Percentiles rank a stretch among this genome's conserved stretches.
Conservation (phyloP, 192 early-diverging fungal species). For the Martensiomyces pterosporus region DNA sequence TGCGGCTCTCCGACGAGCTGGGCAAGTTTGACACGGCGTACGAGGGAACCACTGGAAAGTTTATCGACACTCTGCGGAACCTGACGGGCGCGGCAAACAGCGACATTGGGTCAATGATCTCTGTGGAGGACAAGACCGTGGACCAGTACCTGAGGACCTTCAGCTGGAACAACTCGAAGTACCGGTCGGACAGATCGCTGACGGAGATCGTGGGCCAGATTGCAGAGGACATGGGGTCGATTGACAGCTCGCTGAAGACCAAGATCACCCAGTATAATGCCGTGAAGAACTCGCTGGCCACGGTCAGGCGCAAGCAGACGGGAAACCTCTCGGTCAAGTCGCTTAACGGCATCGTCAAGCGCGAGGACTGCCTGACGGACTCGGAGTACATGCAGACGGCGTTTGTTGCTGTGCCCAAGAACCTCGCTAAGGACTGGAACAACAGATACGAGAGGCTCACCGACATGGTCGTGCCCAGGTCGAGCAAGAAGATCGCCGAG, state of each 20-base stretch:
- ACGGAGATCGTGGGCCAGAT: constrained; percentile 78
- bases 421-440: constrained; percentile 75
- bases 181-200: constrained; percentile 86
- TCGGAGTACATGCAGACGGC: constrained; percentile 93
- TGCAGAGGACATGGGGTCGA: constrained; percentile 75
- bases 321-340: constrained; percentile 88
- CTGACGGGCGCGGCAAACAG: constrained; percentile 39
- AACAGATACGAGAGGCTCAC: constrained; percentile 86
- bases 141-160: constrained; percentile 85
- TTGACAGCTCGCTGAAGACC: constrained; percentile 86
- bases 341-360: constrained; percentile 85
- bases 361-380: constrained; percentile 84
- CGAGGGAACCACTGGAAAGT: constrained; percentile 73
- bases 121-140: constrained; percentile 58
- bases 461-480: constrained; percentile 95
- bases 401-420: constrained; percentile 92
- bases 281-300: constrained; percentile 75
- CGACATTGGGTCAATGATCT: constrained; percentile 6
- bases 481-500: constrained; percentile 82
- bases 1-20: constrained; percentile 93
- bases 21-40: constrained; percentile 75
- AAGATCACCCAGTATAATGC: constrained; percentile 85
- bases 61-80: constrained; percentile 79
- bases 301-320: constrained; percentile 74
- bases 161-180: constrained; percentile 97